phyloP scores from a whole-genome alignment of 805 yeast genomes.

The Hermanozyma aechmeae region DNA sequence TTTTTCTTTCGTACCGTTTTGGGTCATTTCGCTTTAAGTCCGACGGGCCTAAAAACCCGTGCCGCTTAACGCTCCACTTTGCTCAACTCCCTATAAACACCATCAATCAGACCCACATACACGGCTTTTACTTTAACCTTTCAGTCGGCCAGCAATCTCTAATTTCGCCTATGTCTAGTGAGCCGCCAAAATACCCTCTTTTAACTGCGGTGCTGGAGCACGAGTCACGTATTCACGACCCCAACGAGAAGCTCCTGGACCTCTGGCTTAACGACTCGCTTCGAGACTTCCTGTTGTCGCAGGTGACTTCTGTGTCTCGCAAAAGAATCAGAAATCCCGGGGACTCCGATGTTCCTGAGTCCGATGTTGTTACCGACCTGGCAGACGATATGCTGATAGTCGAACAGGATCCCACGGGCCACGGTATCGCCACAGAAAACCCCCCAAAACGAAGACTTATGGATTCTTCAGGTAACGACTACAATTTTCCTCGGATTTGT shows the following conservation, averaged over 20 bases:
- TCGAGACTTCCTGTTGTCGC: slow-evolving; percentile 14
- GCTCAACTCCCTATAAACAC: no score
- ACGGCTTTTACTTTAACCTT: no score
- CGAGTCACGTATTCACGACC: slow-evolving; percentile 23
- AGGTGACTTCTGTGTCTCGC: slow-evolving; percentile 6
- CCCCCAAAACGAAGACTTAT: slow-evolving; percentile 6
- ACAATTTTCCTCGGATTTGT: background rate
- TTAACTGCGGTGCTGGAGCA: slow-evolving; percentile 16
- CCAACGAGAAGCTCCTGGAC: slow-evolving; percentile 22
- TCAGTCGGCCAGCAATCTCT: no score
- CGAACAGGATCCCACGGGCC: no score
- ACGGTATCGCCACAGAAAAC: no score
- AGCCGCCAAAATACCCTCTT: slow-evolving; percentile 29
- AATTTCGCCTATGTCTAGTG: no score
- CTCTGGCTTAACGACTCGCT: slow-evolving; percentile 21
- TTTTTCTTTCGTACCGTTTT: no score
- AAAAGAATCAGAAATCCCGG: slow-evolving; percentile 19
- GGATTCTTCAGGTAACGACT: slow-evolving; percentile 8
- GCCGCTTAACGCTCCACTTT: no score
- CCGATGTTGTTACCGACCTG: slow-evolving; percentile 7
- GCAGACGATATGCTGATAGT: no score
- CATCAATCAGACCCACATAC: no score
- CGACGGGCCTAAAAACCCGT: no score
- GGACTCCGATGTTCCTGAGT: slow-evolving; percentile 7
- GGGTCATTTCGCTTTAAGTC: no score